Percentiles rank a stretch among this genome's conserved stretches.
Conservation (phyloP, 495 filamentous ascomycete genomes). For the Hypoxylon fragiforme region DNA sequence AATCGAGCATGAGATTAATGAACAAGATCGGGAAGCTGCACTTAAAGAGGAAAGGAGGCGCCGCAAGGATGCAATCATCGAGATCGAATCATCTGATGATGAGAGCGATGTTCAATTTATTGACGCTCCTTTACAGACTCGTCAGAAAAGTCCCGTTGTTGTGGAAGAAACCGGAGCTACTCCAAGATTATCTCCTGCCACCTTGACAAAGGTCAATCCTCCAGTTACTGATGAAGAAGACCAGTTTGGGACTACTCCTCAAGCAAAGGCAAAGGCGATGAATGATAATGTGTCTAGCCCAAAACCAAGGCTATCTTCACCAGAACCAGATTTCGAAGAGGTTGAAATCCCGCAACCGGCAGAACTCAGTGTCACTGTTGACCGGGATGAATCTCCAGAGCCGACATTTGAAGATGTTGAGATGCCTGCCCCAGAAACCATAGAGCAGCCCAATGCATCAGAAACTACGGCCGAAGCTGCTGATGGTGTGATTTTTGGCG, state of each 20-base stretch:
- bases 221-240: conserved; percentile 14
- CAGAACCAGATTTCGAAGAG: conserved; percentile 41
- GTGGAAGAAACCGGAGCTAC: conserved; percentile 8
- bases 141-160: conserved; percentile 8
- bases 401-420: conserved; percentile 59
- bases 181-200: conserved; percentile 26
- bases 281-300: conserved; percentile 4
- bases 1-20: conserved; percentile 50
- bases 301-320: conserved; percentile 20
- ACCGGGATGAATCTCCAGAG: conserved; percentile 45
- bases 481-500: conserved; percentile 41
- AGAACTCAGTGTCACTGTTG: conserved; percentile 20
- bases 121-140: conserved; percentile 44
- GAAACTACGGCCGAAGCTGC: conserved; percentile 3
- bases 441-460: conserved; percentile 3
- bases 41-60: conserved; percentile 48
- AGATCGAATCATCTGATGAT: conserved; percentile 51
- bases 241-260: conserved; percentile 22
- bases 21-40: conserved; percentile 56
- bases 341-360: conserved; percentile 31
- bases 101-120: conserved; percentile 61
- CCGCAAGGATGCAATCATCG: conserved; percentile 41
- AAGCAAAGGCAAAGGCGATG: conserved; percentile 28
- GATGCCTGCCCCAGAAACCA: conserved; percentile 8
- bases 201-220: conserved; percentile 21